phyloP scores from a whole-genome alignment of 2,329 filamentous ascomycete species.

The Madurella mycetomatis region DNA sequence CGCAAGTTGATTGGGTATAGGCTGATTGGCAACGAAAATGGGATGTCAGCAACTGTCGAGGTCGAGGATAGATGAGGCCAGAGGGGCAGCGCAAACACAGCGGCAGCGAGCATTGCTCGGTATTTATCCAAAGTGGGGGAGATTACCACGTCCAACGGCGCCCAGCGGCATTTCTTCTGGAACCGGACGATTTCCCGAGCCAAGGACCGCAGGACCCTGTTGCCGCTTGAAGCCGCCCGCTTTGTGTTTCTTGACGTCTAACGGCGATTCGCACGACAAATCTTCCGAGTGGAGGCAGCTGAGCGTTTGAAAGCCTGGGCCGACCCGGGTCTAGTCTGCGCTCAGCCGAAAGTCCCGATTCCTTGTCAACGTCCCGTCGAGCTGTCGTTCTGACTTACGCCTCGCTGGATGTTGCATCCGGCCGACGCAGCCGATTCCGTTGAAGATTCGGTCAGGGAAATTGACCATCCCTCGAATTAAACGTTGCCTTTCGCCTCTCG shows the following conservation, averaged over 20 bases:
- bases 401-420: slow-evolving; percentile 18
- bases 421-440: slow-evolving; percentile 9
- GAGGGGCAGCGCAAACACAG: slow-evolving; percentile 14
- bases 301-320: not conserved
- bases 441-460: not conserved
- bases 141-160: slow-evolving; percentile 15
- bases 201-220: slow-evolving; percentile 9
- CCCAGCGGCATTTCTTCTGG: slow-evolving; percentile 20
- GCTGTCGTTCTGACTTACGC: not conserved
- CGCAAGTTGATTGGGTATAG: slow-evolving; percentile 24
- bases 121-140: slow-evolving; percentile 27
- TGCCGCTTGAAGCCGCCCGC: slow-evolving; percentile 4
- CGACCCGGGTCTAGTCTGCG: not conserved
- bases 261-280: not conserved
- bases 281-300: not conserved
- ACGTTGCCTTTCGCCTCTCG: not conserved
- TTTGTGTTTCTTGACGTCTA: not conserved
- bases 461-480: not conserved
- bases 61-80: slow-evolving; percentile 21
- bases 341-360: not conserved
- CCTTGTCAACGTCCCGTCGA: not conserved
- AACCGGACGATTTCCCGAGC: slow-evolving; percentile 12
- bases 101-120: slow-evolving; percentile 16
- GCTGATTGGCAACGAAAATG: slow-evolving; percentile 20
- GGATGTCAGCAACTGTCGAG: slow-evolving; percentile 1